Evolutionary conservation across 164 flowering plant genomes (phyloP).

Genomic region (Piper longum): DNA sequence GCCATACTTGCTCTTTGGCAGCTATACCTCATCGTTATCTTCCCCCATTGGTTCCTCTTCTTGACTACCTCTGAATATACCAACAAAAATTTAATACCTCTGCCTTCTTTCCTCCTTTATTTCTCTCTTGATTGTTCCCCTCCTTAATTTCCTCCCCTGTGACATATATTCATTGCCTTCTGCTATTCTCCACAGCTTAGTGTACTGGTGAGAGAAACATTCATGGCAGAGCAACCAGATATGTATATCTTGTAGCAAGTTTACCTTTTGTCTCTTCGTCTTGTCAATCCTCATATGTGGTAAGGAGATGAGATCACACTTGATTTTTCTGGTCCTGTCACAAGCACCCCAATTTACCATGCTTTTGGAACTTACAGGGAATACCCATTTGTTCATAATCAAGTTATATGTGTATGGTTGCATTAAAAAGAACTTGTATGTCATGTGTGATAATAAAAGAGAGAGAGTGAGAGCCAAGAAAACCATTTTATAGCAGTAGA

Average conservation of each 20-base stretch:
- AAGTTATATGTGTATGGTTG: too few relatives aligned
- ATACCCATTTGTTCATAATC: not conserved
- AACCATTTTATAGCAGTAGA: too few relatives aligned
- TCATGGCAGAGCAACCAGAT: too few relatives aligned
- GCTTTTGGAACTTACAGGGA: not conserved
- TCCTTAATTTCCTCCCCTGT: not conserved
- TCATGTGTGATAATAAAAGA: too few relatives aligned
- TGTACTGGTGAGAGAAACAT: not conserved
- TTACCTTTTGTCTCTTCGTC: not conserved
- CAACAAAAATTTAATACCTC: not conserved
- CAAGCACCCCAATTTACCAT: not conserved
- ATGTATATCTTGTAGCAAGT: too few relatives aligned
- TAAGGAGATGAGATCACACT: not conserved
- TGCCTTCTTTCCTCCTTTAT: not conserved
- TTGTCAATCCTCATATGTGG: not conserved
- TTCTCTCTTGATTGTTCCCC: slow-evolving; percentile 3
- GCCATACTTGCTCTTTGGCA: slow-evolving; percentile 2
- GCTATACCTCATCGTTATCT: slow-evolving; percentile 5
- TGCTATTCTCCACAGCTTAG: not conserved
- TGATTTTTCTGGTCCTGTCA: not conserved
- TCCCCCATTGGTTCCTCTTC: not conserved
- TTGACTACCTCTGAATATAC: not conserved
- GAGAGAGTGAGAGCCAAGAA: too few relatives aligned
- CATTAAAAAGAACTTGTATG: too few relatives aligned
- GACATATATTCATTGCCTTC: not conserved